A percentile compares a stretch with the other conserved stretches of the same genome.
Conservation (phyloP, 208 protist species). For the Trypanosoma congolense region DNA sequence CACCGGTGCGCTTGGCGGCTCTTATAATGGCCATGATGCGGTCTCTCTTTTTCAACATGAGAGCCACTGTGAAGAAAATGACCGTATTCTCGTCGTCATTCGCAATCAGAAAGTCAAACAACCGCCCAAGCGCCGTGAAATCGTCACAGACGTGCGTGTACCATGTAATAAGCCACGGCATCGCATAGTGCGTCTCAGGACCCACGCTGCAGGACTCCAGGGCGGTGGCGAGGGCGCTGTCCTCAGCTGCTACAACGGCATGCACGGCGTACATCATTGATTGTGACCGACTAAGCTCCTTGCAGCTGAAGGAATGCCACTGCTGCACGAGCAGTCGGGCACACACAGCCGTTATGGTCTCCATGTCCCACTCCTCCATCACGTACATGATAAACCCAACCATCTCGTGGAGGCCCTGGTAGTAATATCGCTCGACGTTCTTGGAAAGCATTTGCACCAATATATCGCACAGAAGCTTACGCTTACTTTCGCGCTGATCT, state of each 20-base stretch:
- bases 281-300: slow-evolving; percentile 47
- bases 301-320: slow-evolving; percentile 53
- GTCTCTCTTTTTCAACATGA: slow-evolving; percentile 50
- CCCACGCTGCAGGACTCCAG: slow-evolving; percentile 69
- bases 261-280: slow-evolving; percentile 78
- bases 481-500: slow-evolving; percentile 36
- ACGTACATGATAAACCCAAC: slow-evolving; percentile 80
- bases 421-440: slow-evolving; percentile 64
- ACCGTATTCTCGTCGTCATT: slow-evolving; percentile 35
- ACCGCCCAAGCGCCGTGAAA: slow-evolving; percentile 31
- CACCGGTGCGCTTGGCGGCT: slow-evolving; percentile 24
- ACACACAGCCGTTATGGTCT: slow-evolving; percentile 59
- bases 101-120: slow-evolving; percentile 77
- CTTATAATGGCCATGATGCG: slow-evolving; percentile 45
- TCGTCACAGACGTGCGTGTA: slow-evolving; percentile 60
- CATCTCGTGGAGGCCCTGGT: slow-evolving; percentile 84
- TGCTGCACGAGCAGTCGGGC: slow-evolving; percentile 50
- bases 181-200: slow-evolving; percentile 82
- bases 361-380: slow-evolving; percentile 29
- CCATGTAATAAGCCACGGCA: slow-evolving; percentile 88
- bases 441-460: slow-evolving; percentile 53
- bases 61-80: slow-evolving; percentile 74
- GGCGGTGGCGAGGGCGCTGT: slow-evolving; percentile 40
- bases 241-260: slow-evolving; percentile 50
- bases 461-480: slow-evolving; percentile 40